Percentiles rank a stretch among this genome's conserved stretches.
These are phyloP conservation scores for Coemansia sp. DNA, from an alignment of 192 early-diverging fungal genomes.

Conservation along the genomic window DNA sequence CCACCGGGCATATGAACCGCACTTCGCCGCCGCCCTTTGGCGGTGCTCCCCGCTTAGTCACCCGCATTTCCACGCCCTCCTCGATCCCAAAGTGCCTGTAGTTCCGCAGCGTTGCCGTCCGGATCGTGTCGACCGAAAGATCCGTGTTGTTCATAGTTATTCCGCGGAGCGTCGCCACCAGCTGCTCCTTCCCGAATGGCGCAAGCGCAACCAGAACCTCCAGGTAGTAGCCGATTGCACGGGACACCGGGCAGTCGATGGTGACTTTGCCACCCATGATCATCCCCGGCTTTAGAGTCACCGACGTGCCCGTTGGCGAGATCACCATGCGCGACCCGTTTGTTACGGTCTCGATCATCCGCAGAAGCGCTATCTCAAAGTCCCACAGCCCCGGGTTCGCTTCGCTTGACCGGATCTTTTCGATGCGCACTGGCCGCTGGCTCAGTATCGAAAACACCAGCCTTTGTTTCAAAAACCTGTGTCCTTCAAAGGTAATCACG, in stretches of 20 bases:
- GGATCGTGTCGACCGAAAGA: conserved; percentile 84
- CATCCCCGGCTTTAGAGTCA: conserved; percentile 84
- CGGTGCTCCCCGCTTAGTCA: conserved; percentile 82
- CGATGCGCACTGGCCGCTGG: conserved; percentile 79
- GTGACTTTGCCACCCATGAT: conserved; percentile 82
- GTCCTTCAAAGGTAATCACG: conserved; percentile 66
- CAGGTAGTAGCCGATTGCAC: conserved; percentile 92
- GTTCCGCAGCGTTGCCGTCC: conserved; percentile 85
- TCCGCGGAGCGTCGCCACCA: conserved; percentile 80
- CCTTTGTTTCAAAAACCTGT: conserved; percentile 85
- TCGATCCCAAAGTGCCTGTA: conserved; percentile 85
- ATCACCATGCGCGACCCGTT: conserved; percentile 94
- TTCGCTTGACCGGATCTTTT: conserved; percentile 85
- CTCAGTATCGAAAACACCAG: conserved; percentile 85
- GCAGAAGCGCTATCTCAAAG: conserved; percentile 86
- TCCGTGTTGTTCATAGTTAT: conserved; percentile 94
- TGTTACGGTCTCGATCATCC: conserved; percentile 88
- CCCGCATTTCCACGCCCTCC: conserved; percentile 82
- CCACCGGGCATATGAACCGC: conserved; percentile 79
- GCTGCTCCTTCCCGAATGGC: conserved; percentile 87
- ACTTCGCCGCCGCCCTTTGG: conserved; percentile 93
- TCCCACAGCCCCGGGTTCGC: conserved; percentile 86
- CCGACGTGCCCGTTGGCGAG: conserved; percentile 83
- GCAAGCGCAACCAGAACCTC: conserved; percentile 89
- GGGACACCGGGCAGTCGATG: conserved; percentile 82